These are phyloP conservation scores for Coriaria nepalensis DNA, from an alignment of 306 rosid genomes.

Conservation along the genomic window DNA sequence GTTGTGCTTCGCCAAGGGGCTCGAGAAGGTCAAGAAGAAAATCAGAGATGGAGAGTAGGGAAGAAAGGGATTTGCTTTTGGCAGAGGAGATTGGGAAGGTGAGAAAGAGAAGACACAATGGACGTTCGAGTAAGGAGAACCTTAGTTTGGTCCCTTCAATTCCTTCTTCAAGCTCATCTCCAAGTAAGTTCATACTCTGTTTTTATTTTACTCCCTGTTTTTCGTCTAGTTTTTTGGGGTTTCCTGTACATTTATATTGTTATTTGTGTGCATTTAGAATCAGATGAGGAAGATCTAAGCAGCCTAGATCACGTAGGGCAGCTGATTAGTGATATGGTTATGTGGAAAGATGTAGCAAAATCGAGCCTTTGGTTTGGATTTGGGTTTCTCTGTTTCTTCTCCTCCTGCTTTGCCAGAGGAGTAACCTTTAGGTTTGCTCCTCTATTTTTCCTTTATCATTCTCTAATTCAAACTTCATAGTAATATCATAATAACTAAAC, in stretches of 20 bases:
- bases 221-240: conserved; percentile 1
- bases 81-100: conserved; percentile 49
- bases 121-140: conserved; percentile 56
- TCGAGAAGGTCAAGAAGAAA: conserved; percentile 43
- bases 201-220: not conserved
- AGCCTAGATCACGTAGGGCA: conserved; percentile 45
- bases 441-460: conserved; percentile 3
- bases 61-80: conserved; percentile 42
- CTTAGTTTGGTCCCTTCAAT: conserved; percentile 31
- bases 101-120: conserved; percentile 28
- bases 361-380: conserved; percentile 83
- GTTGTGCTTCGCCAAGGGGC: conserved; percentile 60
- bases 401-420: conserved; percentile 60
- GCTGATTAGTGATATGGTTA: conserved; percentile 45
- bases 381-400: conserved; percentile 43
- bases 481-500: conserved; percentile 1
- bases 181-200: conserved; percentile 23
- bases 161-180: conserved; percentile 34
- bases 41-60: conserved; percentile 43
- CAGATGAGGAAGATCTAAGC: conserved; percentile 31
- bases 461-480: not conserved
- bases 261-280: conserved; percentile 22
- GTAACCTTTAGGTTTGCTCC: conserved; percentile 41
- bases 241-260: not conserved
- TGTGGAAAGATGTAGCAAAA: conserved; percentile 78